These are phyloP conservation scores for Aspergillus terreus DNA, from an alignment of 2,329 filamentous ascomycete genomes.

Conservation along the genomic window DNA sequence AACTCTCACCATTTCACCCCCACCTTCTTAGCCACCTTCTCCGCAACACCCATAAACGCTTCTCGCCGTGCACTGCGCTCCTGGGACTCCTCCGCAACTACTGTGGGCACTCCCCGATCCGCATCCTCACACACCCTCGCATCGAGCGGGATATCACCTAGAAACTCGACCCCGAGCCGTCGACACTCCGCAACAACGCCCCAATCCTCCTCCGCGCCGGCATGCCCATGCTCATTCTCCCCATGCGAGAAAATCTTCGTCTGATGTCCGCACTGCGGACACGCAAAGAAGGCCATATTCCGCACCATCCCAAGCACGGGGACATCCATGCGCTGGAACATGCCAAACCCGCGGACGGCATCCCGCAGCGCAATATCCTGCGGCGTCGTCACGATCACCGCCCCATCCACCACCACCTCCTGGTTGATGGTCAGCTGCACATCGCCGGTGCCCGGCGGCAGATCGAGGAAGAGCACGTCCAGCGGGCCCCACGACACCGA, in stretches of 20 bases:
- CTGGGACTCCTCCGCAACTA: constrained; percentile 71
- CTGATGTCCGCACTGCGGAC: constrained; percentile 70
- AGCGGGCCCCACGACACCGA: constrained; percentile 91
- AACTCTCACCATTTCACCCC: constrained; percentile 36
- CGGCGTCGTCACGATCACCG: constrained; percentile 83
- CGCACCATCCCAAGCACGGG: constrained; percentile 80
- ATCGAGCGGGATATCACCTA: constrained; percentile 87
- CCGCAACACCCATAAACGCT: constrained; percentile 70
- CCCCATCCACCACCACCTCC: constrained; percentile 82
- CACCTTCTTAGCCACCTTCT: constrained; percentile 45
- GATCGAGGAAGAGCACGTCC: constrained; percentile 82
- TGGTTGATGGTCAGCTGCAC: constrained; percentile 96
- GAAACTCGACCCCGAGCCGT: constrained; percentile 69
- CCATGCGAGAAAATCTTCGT: constrained; percentile 68
- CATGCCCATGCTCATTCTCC: constrained; percentile 16
- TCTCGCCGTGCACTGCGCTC: constrained; percentile 62
- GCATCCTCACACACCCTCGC: constrained; percentile 82
- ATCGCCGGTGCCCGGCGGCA: constrained; percentile 92
- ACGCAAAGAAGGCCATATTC: constrained; percentile 85
- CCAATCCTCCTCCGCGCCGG: constrained; percentile 42
- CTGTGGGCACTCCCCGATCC: constrained; percentile 81
- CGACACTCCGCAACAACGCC: constrained; percentile 66
- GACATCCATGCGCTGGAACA: constrained; percentile 83
- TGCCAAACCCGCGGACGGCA: constrained; percentile 83
- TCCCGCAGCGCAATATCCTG: constrained; percentile 91